These are phyloP conservation scores for Craspedostauros australis DNA, from an alignment of 108 stramenopile species.

Conservation along the genomic window DNA sequence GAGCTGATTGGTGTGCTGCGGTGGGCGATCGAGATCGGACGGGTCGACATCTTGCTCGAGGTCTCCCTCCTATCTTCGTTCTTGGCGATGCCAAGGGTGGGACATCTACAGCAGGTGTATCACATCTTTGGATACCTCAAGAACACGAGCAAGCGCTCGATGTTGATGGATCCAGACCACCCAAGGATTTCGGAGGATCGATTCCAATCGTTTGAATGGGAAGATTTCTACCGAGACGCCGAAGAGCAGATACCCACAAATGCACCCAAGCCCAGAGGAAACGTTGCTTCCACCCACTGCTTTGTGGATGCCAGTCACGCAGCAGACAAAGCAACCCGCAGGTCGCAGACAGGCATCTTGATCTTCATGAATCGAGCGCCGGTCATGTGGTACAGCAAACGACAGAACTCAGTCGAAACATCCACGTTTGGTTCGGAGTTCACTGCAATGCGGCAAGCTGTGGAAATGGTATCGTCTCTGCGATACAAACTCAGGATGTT, in stretches of 20 bases:
- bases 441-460: conserved; percentile 25
- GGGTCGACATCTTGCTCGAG: conserved; percentile 32
- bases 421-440: conserved; percentile 49
- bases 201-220: too few species aligned
- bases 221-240: conserved; percentile 12
- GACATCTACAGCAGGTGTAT: conserved; percentile 32
- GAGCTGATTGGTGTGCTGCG: conserved; percentile 34
- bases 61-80: conserved; percentile 37
- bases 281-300: conserved; percentile 9
- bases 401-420: conserved; percentile 47
- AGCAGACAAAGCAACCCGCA: conserved; percentile 30
- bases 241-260: conserved; percentile 14
- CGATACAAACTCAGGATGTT: conserved; percentile 53
- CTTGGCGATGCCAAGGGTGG: conserved; percentile 43
- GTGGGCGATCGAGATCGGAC: conserved; percentile 40
- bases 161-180: too few species aligned
- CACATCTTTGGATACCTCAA: conserved; percentile 34
- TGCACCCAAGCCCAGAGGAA: too few species aligned
- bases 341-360: conserved; percentile 50
- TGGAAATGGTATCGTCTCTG: conserved; percentile 14
- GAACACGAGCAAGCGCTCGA: conserved; percentile 10
- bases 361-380: conserved; percentile 47
- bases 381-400: conserved; percentile 40
- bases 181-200: too few species aligned
- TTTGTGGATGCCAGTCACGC: conserved; percentile 62